Percentiles rank a stretch among this genome's conserved stretches.
Conservation (phyloP, 2,329 filamentous ascomycete species). For the Akanthomyces lecanii region DNA sequence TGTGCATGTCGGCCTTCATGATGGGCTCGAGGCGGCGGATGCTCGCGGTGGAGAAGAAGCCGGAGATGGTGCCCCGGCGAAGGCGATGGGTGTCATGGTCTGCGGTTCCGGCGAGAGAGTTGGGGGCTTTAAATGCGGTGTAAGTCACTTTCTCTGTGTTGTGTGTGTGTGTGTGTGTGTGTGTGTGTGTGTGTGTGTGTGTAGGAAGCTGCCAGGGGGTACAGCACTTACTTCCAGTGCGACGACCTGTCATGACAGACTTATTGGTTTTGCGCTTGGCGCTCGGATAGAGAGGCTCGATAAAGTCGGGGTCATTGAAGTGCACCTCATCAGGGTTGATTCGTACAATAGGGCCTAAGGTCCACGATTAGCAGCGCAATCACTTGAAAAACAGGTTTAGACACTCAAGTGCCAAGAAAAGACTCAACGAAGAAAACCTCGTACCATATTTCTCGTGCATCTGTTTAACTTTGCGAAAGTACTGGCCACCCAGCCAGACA, state of each 20-base stretch:
- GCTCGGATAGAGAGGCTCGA: slow-evolving; percentile 11
- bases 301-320: slow-evolving; percentile 8
- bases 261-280: slow-evolving; percentile 11
- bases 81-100: slow-evolving; percentile 7
- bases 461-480: slow-evolving; percentile 6
- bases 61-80: slow-evolving; percentile 3
- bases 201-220: no score
- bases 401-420: no score
- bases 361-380: no score
- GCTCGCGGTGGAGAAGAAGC: slow-evolving; percentile 8
- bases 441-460: slow-evolving; percentile 8
- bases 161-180: not conserved
- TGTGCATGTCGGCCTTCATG: slow-evolving; percentile 7
- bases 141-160: not conserved
- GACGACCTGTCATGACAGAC: slow-evolving; percentile 7
- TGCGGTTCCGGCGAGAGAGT: slow-evolving; percentile 3
- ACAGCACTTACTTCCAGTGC: not conserved
- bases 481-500: slow-evolving; percentile 8
- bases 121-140: not conserved
- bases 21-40: slow-evolving; percentile 10
- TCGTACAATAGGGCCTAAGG: slow-evolving; percentile 3
- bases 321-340: slow-evolving; percentile 12
- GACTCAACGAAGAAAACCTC: not conserved
- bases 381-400: no score
- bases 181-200: no score